Percentiles rank a stretch among this genome's conserved stretches.
Conservation (phyloP, 768 basidiomycete genomes). For the Podaxis mareebaensis region DNA sequence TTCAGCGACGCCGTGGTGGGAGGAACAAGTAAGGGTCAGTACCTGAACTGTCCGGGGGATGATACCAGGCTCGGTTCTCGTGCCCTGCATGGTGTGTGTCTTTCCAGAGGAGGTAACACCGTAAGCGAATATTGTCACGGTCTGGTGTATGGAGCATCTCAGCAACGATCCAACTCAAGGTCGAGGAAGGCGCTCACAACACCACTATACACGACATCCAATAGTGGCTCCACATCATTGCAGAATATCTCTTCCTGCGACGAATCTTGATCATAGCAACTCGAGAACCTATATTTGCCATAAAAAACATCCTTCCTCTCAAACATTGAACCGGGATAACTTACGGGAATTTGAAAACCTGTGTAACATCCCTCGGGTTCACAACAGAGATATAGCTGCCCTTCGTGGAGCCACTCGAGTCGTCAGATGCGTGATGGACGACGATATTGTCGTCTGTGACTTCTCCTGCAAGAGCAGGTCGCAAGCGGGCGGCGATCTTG, state of each 20-base stretch:
- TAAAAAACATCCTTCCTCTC: background rate
- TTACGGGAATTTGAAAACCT: constrained; percentile 80
- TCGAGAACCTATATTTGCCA: constrained; percentile 54
- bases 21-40: constrained; percentile 18
- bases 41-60: constrained; percentile 83
- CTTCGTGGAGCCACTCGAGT: constrained; percentile 29
- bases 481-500: constrained; percentile 70
- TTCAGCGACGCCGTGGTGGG: background rate
- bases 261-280: constrained; percentile 70
- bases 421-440: constrained; percentile 44
- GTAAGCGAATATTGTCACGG: constrained; percentile 87
- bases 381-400: constrained; percentile 60
- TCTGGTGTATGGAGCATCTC: constrained; percentile 41
- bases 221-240: constrained; percentile 72
- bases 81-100: constrained; percentile 93
- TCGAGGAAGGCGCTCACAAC: constrained; percentile 48
- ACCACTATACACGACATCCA: constrained; percentile 77
- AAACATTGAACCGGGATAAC: constrained; percentile 23
- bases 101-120: constrained; percentile 91
- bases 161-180: background rate
- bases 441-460: constrained; percentile 61
- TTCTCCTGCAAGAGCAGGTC: constrained; percentile 64
- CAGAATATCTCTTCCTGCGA: constrained; percentile 78
- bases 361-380: constrained; percentile 67
- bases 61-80: constrained; percentile 70